phyloP scores from a whole-genome alignment of 306 rosid genomes.

The Prunus davidiana region DNA sequence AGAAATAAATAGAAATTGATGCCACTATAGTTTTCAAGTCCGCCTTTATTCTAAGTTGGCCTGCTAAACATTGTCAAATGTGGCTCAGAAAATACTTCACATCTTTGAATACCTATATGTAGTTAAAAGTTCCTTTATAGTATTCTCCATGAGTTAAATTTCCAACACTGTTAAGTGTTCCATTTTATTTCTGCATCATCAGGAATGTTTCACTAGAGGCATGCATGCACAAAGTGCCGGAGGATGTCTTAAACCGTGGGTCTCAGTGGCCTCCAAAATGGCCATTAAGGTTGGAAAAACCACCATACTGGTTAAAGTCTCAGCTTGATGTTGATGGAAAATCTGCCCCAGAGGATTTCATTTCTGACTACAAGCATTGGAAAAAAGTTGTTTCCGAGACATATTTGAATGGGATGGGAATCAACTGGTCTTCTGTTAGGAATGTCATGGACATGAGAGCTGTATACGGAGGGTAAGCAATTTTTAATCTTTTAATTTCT shows the following conservation, averaged over 20 bases:
- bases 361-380: slow-evolving; percentile 70
- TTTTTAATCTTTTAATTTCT: slow-evolving; percentile 15
- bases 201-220: slow-evolving; percentile 69
- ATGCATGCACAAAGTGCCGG: slow-evolving; percentile 71
- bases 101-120: background rate
- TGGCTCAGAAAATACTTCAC: slow-evolving; percentile 6
- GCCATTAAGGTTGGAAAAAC: slow-evolving; percentile 75
- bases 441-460: slow-evolving; percentile 91
- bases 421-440: slow-evolving; percentile 71
- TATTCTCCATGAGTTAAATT: background rate
- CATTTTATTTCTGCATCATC: slow-evolving; percentile 24
- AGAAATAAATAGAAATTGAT: background rate
- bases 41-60: background rate
- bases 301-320: slow-evolving; percentile 78
- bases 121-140: background rate
- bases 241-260: slow-evolving; percentile 55
- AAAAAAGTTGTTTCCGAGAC: slow-evolving; percentile 57
- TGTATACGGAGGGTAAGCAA: slow-evolving; percentile 81
- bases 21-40: background rate
- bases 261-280: slow-evolving; percentile 68
- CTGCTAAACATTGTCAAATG: slow-evolving; percentile 2
- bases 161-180: background rate
- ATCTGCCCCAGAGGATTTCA: slow-evolving; percentile 54
- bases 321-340: slow-evolving; percentile 57
- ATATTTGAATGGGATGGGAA: slow-evolving; percentile 68